phyloP scores from a whole-genome alignment of 257 asterid genomes.

The Prunella vulgaris region DNA sequence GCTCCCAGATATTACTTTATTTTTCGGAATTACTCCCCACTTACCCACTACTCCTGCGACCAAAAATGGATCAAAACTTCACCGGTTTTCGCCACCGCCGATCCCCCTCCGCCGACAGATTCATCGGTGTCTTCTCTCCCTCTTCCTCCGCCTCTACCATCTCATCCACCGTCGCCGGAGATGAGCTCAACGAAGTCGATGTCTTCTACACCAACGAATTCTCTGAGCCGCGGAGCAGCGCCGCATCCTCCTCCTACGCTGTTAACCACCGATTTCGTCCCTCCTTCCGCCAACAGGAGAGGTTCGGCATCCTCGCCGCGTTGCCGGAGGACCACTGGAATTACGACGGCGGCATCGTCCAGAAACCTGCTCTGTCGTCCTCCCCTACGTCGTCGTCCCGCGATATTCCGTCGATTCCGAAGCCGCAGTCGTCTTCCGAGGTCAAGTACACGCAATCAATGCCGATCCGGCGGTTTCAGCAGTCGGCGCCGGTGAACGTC shows the following conservation, averaged over 20 bases:
- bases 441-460: slow-evolving; percentile 44
- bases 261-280: slow-evolving; percentile 22
- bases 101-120: slow-evolving; percentile 61
- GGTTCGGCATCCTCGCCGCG: slow-evolving; percentile 71
- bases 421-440: slow-evolving; percentile 39
- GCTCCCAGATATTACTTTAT: neutral
- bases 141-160: slow-evolving; percentile 29
- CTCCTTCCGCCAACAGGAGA: slow-evolving; percentile 37
- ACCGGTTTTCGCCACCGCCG: slow-evolving; percentile 47
- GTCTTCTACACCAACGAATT: slow-evolving; percentile 58
- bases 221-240: slow-evolving; percentile 21
- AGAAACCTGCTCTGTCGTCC: slow-evolving; percentile 40
- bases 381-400: slow-evolving; percentile 40
- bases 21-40: neutral
- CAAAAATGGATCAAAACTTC: slow-evolving; percentile 45
- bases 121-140: slow-evolving; percentile 62
- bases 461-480: slow-evolving; percentile 56
- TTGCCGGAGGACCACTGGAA: slow-evolving; percentile 40
- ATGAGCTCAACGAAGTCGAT: slow-evolving; percentile 72
- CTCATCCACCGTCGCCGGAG: slow-evolving; percentile 24
- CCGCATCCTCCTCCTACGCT: slow-evolving; percentile 2
- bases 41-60: neutral
- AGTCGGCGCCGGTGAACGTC: slow-evolving; percentile 71
- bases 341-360: slow-evolving; percentile 32
- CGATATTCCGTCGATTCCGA: slow-evolving; percentile 48